A percentile compares a stretch with the other conserved stretches of the same genome.
Evolutionary conservation across 1,284 basidiomycete genomes (phyloP).

Genomic region (Ustilago loliicola): DNA sequence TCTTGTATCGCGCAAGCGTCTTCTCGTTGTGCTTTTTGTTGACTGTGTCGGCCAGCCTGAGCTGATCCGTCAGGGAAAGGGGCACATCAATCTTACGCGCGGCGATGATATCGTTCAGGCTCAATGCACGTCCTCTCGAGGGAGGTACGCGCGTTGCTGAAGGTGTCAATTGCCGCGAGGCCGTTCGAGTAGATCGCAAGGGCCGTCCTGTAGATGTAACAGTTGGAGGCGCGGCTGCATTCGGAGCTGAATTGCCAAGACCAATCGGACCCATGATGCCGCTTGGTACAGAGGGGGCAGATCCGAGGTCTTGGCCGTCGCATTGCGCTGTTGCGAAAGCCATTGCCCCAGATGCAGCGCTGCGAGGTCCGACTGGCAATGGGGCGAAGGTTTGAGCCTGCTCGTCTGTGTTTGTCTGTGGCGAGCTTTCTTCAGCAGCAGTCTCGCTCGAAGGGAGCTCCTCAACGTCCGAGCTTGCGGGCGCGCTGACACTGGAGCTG

Average conservation of each 20-base stretch:
- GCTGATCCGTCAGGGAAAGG: conserved; percentile 44
- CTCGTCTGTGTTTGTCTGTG: conserved; percentile 4
- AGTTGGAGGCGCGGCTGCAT: neutral
- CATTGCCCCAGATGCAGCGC: conserved; percentile 6
- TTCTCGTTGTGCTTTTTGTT: conserved; percentile 56
- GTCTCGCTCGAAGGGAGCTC: conserved; percentile 22
- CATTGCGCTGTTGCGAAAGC: conserved; percentile 10
- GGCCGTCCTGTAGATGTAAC: conserved; percentile 30
- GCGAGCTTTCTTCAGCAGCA: neutral
- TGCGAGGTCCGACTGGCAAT: neutral
- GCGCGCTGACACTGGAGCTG: conserved; percentile 10
- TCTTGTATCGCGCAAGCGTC: conserved; percentile 46
- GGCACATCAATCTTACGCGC: conserved; percentile 52
- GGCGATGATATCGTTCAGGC: conserved; percentile 52
- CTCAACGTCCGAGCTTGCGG: conserved; percentile 31
- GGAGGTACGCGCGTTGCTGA: conserved; percentile 39
- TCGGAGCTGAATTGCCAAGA: neutral
- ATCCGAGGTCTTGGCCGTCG: conserved; percentile 13
- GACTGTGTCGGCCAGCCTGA: conserved; percentile 45
- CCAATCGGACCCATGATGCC: neutral
- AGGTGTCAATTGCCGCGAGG: conserved; percentile 29
- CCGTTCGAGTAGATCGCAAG: conserved; percentile 30
- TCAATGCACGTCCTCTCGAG: conserved; percentile 41
- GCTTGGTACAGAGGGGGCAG: neutral
- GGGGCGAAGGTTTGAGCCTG: conserved; percentile 1